Evolutionary conservation across 2,329 filamentous ascomycete genomes (phyloP).

Genomic region (Aureobasidium lini): DNA sequence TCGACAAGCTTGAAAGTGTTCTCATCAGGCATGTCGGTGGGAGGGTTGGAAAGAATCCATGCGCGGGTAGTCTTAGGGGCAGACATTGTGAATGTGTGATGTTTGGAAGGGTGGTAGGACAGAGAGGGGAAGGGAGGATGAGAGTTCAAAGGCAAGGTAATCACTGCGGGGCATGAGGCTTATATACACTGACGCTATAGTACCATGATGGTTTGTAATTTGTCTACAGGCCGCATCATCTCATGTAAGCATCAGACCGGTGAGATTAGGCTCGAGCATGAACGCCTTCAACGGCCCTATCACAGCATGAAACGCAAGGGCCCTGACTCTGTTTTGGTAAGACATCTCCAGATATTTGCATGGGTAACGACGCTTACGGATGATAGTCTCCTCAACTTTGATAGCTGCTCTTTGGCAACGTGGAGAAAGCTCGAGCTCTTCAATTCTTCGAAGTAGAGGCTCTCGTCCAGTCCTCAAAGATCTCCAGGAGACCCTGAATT

Average conservation of each 20-base stretch:
- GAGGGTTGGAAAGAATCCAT: conserved; percentile 9
- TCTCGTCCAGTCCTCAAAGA: neutral
- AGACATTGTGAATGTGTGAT: conserved; percentile 1
- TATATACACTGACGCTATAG: neutral
- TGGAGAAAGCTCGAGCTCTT: neutral
- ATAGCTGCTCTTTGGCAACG: neutral
- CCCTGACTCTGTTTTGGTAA: neutral
- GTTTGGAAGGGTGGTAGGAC: neutral
- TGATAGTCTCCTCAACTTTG: neutral
- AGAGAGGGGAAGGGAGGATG: neutral
- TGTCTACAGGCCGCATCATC: neutral
- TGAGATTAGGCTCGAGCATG: neutral
- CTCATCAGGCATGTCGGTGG: conserved; percentile 12
- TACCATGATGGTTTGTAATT: conserved; percentile 1
- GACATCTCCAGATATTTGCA: conserved; percentile 11
- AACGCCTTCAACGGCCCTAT: neutral
- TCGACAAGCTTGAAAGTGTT: conserved; percentile 31
- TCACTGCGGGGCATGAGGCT: neutral
- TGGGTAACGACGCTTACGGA: conserved; percentile 3
- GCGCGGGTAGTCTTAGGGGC: neutral
- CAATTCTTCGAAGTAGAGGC: conserved; percentile 2
- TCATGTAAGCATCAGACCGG: neutral
- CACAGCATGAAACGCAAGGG: neutral
- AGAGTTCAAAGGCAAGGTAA: neutral
- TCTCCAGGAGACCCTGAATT: neutral